Evolutionary conservation across 495 filamentous ascomycete species (phyloP).

Genomic region (Sordaria brevicollis): DNA sequence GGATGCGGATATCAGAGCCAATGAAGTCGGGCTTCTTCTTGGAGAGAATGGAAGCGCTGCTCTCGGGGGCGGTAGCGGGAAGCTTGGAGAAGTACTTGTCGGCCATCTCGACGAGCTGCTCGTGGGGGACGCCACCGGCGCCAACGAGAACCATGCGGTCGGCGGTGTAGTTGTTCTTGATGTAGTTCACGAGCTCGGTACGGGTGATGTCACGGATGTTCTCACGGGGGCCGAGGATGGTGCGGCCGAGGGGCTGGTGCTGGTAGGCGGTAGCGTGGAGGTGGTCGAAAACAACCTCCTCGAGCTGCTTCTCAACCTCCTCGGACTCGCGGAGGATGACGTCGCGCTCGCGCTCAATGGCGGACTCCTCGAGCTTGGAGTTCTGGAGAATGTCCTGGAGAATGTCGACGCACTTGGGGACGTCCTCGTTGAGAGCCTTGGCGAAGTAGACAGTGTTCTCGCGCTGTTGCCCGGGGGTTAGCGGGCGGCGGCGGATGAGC

Average conservation of each 20-base stretch:
- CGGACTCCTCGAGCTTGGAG: conserved; percentile 85
- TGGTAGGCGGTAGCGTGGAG: conserved; percentile 97
- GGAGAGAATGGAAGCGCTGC: conserved; percentile 59
- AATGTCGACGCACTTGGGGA: conserved; percentile 91
- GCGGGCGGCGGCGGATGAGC: conserved; percentile 16
- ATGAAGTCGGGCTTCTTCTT: conserved; percentile 89
- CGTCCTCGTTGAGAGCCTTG: conserved; percentile 96
- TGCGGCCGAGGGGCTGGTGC: conserved; percentile 89
- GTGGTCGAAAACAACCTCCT: conserved; percentile 99
- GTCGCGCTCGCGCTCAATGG: conserved; percentile 94
- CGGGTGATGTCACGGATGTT: conserved; percentile 95
- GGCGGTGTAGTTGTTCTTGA: conserved; percentile 98
- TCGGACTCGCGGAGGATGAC: conserved; percentile 98
- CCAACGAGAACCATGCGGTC: conserved; percentile 99
- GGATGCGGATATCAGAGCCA: conserved; percentile 86
- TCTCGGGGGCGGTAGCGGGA: conserved; percentile 57
- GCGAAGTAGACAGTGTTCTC: conserved; percentile 99
- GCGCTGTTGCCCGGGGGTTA: conserved; percentile 46
- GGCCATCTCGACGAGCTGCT: conserved; percentile 86
- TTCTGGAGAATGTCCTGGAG: conserved; percentile 98
- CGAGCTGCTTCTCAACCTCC: conserved; percentile 98
- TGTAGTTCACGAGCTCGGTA: conserved; percentile 84
- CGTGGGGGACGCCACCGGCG: conserved; percentile 86
- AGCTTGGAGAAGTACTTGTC: conserved; percentile 89
- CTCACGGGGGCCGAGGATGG: conserved; percentile 93